phyloP scores from a whole-genome alignment of 2,329 filamentous ascomycete species.

The Aspergillus caelatus region DNA sequence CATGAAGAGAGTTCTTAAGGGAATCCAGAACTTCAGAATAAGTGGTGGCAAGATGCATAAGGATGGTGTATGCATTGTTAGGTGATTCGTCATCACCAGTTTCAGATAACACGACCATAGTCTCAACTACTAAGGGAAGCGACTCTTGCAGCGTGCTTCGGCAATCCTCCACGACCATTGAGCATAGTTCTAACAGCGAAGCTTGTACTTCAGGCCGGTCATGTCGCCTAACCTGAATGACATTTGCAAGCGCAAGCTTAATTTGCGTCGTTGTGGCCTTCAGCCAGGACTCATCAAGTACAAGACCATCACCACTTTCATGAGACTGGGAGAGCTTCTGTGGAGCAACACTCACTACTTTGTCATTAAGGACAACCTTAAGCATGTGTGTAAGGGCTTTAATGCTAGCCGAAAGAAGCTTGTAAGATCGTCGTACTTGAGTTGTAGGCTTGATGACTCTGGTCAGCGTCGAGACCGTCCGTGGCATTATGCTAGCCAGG shows the following conservation, averaged over 20 bases:
- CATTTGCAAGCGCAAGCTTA: conserved; percentile 76
- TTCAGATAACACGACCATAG: conserved; percentile 69
- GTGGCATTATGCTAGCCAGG: conserved; percentile 83
- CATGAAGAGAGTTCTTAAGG: conserved; percentile 72
- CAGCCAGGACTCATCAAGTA: conserved; percentile 67
- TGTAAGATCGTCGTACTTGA: conserved; percentile 61
- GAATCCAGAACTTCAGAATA: conserved; percentile 65
- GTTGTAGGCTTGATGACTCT: conserved; percentile 72
- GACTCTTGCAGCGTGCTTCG: conserved; percentile 71
- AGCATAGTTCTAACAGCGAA: conserved; percentile 70
- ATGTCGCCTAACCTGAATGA: conserved; percentile 75
- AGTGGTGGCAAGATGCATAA: conserved; percentile 65
- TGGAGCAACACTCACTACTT: conserved; percentile 25
- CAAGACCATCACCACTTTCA: conserved; percentile 39
- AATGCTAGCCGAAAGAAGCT: conserved; percentile 66
- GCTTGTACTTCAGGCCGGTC: conserved; percentile 68
- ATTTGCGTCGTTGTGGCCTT: conserved; percentile 79
- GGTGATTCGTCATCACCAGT: conserved; percentile 49
- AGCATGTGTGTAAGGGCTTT: conserved; percentile 57
- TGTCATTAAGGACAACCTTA: conserved; percentile 51
- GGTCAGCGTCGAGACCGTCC: conserved; percentile 79
- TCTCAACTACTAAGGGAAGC: conserved; percentile 74
- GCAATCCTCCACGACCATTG: conserved; percentile 77
- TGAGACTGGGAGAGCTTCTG: conserved; percentile 25
- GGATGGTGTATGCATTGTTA: conserved; percentile 38